A percentile compares a stretch with the other conserved stretches of the same genome.
These are phyloP conservation scores for Stentor roeselii DNA, from an alignment of 73 alveolate genomes.

Conservation along the genomic window DNA sequence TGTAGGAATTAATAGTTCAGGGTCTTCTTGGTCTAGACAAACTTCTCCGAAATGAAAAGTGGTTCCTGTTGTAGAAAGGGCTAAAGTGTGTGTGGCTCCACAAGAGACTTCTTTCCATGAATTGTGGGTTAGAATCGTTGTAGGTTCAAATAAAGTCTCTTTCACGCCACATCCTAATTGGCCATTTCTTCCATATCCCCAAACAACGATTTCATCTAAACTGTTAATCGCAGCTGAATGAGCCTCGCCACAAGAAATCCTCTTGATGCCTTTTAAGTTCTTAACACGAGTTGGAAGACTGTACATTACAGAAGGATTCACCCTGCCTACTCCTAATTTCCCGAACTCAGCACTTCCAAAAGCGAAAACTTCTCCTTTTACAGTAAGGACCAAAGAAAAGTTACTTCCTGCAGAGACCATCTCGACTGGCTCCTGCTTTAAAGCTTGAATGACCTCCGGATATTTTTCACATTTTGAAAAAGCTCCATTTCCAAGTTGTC, in stretches of 20 bases:
- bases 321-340: conserved; percentile 18
- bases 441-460: neutral
- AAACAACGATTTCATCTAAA: conserved; percentile 35
- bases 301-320: neutral
- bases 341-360: conserved; percentile 31
- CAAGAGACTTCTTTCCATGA: conserved; percentile 32
- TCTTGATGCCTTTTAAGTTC: neutral
- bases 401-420: neutral
- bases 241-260: conserved; percentile 67
- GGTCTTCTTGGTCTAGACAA: neutral
- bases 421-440: neutral
- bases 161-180: conserved; percentile 84
- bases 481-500: conserved; percentile 17
- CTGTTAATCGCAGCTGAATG: conserved; percentile 66
- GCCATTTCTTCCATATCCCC: conserved; percentile 76
- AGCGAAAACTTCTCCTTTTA: conserved; percentile 1
- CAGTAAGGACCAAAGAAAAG: neutral
- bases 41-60: conserved; percentile 45
- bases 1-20: neutral
- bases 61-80: conserved; percentile 37
- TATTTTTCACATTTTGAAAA: neutral
- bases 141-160: neutral
- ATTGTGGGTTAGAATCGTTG: neutral
- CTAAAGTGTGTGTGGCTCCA: conserved; percentile 32
- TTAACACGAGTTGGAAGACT: neutral